Conservation (phyloP, 2,329 filamentous ascomycete species). For the Hirsutella minnesotensis region DNA sequence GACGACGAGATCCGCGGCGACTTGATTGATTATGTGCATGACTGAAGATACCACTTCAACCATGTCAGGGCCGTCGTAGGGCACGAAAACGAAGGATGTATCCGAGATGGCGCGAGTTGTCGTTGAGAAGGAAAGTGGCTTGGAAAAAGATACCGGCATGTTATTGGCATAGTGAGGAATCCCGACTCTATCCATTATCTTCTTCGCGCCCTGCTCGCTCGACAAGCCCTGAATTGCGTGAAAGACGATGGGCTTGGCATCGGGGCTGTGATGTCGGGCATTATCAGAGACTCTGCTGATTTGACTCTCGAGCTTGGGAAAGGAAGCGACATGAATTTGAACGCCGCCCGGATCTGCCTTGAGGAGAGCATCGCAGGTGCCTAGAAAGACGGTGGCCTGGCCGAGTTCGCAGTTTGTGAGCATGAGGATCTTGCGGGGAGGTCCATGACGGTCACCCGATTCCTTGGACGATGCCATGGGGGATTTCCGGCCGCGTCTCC, state of each 20-base stretch:
- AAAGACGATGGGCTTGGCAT: conserved; percentile 13
- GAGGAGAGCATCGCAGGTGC: conserved; percentile 26
- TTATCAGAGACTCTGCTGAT: conserved; percentile 5
- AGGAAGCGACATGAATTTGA: conserved; percentile 32
- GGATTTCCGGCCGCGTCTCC: neutral
- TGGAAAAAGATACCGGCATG: conserved; percentile 4
- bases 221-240: conserved; percentile 13
- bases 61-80: conserved; percentile 21
- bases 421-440: conserved; percentile 20
- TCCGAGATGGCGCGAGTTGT: conserved; percentile 20
- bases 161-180: neutral
- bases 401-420: conserved; percentile 33
- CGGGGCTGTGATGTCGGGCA: neutral
- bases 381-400: conserved; percentile 33
- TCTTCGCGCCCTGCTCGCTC: conserved; percentile 5
- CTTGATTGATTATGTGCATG: conserved; percentile 21
- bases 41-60: conserved; percentile 25
- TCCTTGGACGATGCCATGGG: neutral
- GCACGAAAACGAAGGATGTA: conserved; percentile 12
- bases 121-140: conserved; percentile 7
- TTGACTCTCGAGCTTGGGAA: conserved; percentile 17
- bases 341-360: conserved; percentile 17
- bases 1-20: conserved; percentile 27
- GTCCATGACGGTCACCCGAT: too few relatives aligned
- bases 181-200: conserved; percentile 1